Base-by-base conservation (phyloP, 495 filamentous ascomycete genomes). In the Aspergillus asperescens region DNA sequence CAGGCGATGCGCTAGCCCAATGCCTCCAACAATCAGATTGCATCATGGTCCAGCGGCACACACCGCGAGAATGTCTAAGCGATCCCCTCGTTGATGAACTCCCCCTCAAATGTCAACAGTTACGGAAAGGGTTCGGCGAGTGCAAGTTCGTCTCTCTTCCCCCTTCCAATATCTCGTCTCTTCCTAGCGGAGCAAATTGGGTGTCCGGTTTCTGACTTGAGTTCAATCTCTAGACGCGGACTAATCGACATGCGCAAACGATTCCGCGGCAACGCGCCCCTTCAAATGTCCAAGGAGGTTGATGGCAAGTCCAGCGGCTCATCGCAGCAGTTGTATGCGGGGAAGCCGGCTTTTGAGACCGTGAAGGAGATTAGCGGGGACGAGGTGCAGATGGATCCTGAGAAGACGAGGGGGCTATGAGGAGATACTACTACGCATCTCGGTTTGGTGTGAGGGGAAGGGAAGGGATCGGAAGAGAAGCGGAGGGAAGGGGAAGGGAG, bases 211-310 rank as follows among this genome's bases (percentile, higher is more conserved):
- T 32, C 29, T 32, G 5, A 6, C 29, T 10, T 5, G 29, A 4
- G n/a, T n/a, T n/a, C n/a, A n/a, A n/a, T n/a, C n/a, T n/a, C n/a
- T 20, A 80, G 77, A 62, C 86, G 91, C 49, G 93, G 94, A 44
- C 82, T 94, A 83, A 81, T 97, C 62, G 93, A 98, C 71, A 98
- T 98, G 94, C 86, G 94, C 63, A 98, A 98, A 71, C 85, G 94
- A 19, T 97, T 98, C 74, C 81, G 94, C 37, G 94, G 93, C n/a
- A 97, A 98, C 71, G 79, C 87, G 58, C 90, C 93, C 38, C 77
- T 95, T 55, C 77, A 81, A 22, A 77, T 87, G 23, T 71, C 73
- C 41, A 73, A 82, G 55, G 83, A 90, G 60, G 50, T 78, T 18
- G 77, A 87, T 41, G 76, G 73, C 27, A 72, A 76, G 37, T 63